Evolutionary conservation across 164 flowering plant species (phyloP).

Genomic region (Berberis vulgaris): DNA sequence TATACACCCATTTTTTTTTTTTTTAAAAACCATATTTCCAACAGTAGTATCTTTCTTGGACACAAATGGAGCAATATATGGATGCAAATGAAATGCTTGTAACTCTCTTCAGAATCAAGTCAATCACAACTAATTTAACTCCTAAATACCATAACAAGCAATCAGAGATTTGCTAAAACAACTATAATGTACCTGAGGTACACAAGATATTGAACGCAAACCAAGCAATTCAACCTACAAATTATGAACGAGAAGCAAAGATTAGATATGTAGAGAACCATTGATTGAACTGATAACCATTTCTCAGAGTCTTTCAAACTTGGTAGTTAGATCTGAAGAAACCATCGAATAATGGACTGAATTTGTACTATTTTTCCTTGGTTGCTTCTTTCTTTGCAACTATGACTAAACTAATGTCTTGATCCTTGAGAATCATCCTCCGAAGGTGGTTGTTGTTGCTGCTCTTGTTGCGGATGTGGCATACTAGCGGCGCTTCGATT

Average conservation of each 20-base stretch:
- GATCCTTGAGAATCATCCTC: slow-evolving; percentile 80
- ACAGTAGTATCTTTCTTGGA: no score
- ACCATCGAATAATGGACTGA: slow-evolving; percentile 1
- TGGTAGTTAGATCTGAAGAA: background rate
- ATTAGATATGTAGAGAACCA: slow-evolving; percentile 12
- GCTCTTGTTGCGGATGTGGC: slow-evolving; percentile 23
- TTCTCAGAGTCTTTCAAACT: slow-evolving; percentile 10
- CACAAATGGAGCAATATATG: no score
- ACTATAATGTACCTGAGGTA: background rate
- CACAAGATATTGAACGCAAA: background rate
- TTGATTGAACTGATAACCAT: slow-evolving; percentile 12
- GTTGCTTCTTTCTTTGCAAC: background rate
- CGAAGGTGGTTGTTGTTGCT: slow-evolving; percentile 30
- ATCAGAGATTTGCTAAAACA: no score
- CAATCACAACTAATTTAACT: no score
- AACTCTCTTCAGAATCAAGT: no score
- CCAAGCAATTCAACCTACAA: slow-evolving; percentile 21
- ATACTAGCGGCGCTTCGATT: slow-evolving; percentile 10
- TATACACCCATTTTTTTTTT: no score
- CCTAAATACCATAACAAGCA: no score
- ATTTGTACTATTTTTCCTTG: slow-evolving; percentile 7
- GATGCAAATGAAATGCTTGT: no score
- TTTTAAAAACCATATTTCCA: no score
- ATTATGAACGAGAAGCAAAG: slow-evolving; percentile 15
- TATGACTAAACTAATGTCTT: slow-evolving; percentile 25